Evolutionary conservation across 2,329 filamentous ascomycete genomes (phyloP), one percentile per base, ranked within the genome.

Genomic region (Fusarium subtropicale): DNA sequence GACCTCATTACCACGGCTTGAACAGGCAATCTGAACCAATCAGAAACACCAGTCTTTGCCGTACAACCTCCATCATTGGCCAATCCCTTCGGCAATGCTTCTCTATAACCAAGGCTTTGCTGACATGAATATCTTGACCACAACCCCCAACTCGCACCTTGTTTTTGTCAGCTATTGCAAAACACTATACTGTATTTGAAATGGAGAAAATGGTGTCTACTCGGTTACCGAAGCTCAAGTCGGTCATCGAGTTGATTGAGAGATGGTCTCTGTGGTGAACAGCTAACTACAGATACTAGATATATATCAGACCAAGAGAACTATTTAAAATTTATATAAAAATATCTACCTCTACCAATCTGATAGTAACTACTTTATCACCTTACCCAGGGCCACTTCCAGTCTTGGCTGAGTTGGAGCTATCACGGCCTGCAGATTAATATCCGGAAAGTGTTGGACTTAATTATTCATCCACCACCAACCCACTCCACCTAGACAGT

Each of bases 31-130:
- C 15, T 46, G 11, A 10, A 16, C 72, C 63, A 73, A 68, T 71
- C 65, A 69, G 33, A 20, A 7, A 30, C 44, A 12, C 4, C 8
- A 26, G 15, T 52, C 34, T 50, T 54, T 56, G 22, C 69, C 66
- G 64, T 54, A 68, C 69, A 45, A 67, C 68, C 53, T 46, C 55
- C 45, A 41, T 28, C 20, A 76, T 77, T 78, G 76, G 76, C 38
- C 76, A 78, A 78, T 77, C 30, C 2, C 62, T 57, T 66, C 72
- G 75, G 64, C 62, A 73, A 74, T 69, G 54, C 72, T 75, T 42
- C 65, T 65, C 3, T 12, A 57, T 71, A 75, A 75, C 74, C 72
- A 73, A 76, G 73, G 74, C 67, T 68, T 34, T 62, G 60, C 66
- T 66, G 51, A 67, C 61, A 45, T 45, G 28, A 36, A 63, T 26